Conservation (phyloP, 371 early-diverging fungal genomes). For the Rhizopus sp. region DNA sequence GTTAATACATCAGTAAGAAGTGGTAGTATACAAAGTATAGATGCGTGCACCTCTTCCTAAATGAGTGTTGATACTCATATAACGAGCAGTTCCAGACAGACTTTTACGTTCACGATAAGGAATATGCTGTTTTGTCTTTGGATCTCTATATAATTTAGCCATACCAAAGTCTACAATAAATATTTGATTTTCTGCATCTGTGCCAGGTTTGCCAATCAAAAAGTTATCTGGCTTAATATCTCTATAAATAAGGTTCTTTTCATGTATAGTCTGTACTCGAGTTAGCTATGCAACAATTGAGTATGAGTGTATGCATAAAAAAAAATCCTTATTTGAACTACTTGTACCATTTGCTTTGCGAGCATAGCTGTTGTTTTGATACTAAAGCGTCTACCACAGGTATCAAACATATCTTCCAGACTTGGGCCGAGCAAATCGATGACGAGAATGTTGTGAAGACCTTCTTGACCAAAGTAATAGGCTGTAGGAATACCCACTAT, state of each 20-base stretch:
- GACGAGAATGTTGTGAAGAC: conserved; percentile 86
- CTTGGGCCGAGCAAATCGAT: conserved; percentile 95
- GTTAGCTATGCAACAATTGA: conserved; percentile 57
- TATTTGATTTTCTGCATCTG: conserved; percentile 47
- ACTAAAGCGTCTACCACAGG: conserved; percentile 84
- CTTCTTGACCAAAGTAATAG: conserved; percentile 92
- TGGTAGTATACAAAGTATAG: background rate
- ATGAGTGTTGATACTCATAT: conserved; percentile 91
- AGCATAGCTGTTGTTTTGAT: conserved; percentile 91
- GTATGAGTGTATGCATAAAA: background rate
- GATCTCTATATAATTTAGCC: conserved; percentile 85
- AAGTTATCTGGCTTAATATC: conserved; percentile 99
- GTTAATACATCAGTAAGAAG: conserved; percentile 23
- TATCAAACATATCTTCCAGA: conserved; percentile 93
- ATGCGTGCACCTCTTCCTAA: conserved; percentile 53
- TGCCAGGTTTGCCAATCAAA: conserved; percentile 72
- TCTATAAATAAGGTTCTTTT: conserved; percentile 92
- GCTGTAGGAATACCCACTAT: conserved; percentile 79
- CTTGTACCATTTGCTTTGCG: conserved; percentile 86
- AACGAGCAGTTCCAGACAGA: conserved; percentile 88
- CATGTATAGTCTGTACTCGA: conserved; percentile 91
- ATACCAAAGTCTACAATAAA: conserved; percentile 90
- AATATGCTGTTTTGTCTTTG: conserved; percentile 82
- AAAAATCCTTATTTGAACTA: background rate
- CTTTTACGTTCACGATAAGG: conserved; percentile 80